Base-by-base conservation (phyloP, 2,329 filamentous ascomycete genomes). In the Trichoderma polysporum region DNA sequence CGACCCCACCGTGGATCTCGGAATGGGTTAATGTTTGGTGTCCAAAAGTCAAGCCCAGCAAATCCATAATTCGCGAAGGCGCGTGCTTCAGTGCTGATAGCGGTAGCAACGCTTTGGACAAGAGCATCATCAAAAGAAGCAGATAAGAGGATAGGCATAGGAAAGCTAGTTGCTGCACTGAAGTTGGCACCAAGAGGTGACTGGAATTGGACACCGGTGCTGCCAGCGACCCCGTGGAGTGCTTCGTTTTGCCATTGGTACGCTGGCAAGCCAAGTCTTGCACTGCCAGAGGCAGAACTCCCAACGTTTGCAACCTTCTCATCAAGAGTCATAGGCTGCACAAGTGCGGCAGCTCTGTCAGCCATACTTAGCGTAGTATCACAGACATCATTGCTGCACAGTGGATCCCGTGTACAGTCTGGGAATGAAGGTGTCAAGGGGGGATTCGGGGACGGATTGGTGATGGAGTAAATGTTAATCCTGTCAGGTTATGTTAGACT, bases 1-100 rank as follows among this genome's bases (percentile, higher is more conserved):
- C 87, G 79, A 1, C 87, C 87, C 87, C 87, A 88, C 29, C 88
- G 79, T 0, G 88, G 87, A 71, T 89, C 87, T 41, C 83, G 83
- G 77, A 86, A 90, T 0, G 85, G 82, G 71, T 90, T 90, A 74
- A 91, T 88, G 71, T 90, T 90, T 0, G 89, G 89, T 0, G 89
- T 88, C 84, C 86, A 90, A 73, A 82, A 88, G 73, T 89, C 83
- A 15, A 87, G 73, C 0, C 85, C 85, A 2, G 83, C 83, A 13
- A 82, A 78, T 3, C 84, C 85, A 8, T 75, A 82, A 70, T 91
- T 91, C 72, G 81, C 87, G 73, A 90, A 91, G 0, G 89, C 88
- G 45, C 89, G 81, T 0, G 86, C 87, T 73, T 91, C 88, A 0
- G 84, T 90, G 41, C 78, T 77, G 13, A 88, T 82, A 6, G 87